These are phyloP conservation scores for Xylaria grammica DNA, from an alignment of 495 filamentous ascomycete species.

Conservation along the genomic window DNA sequence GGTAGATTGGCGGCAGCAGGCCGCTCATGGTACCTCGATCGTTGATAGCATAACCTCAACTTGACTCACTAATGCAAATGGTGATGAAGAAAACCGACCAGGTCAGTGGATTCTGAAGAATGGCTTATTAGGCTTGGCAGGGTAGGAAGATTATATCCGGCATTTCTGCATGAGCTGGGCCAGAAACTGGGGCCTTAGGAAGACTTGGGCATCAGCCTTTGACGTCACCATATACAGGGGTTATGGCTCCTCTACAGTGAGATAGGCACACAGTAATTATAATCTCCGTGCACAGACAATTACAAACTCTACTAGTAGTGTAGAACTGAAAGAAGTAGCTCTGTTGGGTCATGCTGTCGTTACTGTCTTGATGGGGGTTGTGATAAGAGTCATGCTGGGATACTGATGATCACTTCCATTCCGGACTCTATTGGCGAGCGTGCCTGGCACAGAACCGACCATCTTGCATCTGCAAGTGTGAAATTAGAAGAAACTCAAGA, in stretches of 20 bases:
- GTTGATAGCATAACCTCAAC: too few relatives aligned
- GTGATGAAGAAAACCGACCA: too few relatives aligned
- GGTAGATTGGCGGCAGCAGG: too few relatives aligned
- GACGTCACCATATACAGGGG: slow-evolving; percentile 6
- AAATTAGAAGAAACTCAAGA: slow-evolving; percentile 1
- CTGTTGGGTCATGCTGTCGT: too few relatives aligned
- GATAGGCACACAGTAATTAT: too few relatives aligned
- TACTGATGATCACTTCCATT: slow-evolving; percentile 12
- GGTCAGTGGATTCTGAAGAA: neutral
- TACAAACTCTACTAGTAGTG: too few relatives aligned
- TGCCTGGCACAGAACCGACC: neutral
- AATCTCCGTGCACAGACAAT: too few relatives aligned
- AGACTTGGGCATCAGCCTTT: neutral
- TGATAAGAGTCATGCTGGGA: neutral
- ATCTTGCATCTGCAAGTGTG: slow-evolving; percentile 8
- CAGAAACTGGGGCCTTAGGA: neutral
- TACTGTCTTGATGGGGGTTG: too few relatives aligned
- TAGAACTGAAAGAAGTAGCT: too few relatives aligned
- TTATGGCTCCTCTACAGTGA: neutral
- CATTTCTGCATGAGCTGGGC: slow-evolving; percentile 2
- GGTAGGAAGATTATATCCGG: neutral
- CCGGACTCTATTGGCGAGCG: neutral
- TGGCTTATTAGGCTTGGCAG: neutral
- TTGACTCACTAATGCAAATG: too few relatives aligned
- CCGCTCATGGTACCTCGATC: too few relatives aligned